phyloP scores from a whole-genome alignment of 73 alveolate species.

The Halteria grandinella region DNA sequence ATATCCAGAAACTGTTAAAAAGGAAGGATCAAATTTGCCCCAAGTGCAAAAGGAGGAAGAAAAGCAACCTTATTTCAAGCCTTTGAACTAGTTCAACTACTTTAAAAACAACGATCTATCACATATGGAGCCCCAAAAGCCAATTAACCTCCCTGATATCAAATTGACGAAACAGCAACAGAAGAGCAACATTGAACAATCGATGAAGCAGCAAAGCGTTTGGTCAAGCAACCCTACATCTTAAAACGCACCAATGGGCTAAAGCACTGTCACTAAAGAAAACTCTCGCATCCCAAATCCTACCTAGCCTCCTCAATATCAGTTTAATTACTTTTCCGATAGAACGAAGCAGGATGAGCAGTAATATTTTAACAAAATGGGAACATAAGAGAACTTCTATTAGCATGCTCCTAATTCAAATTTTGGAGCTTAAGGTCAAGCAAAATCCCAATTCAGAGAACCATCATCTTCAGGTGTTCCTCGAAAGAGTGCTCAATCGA shows the following conservation, averaged over 20 bases:
- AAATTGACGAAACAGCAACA: not conserved
- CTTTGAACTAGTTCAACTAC: not conserved
- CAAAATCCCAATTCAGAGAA: not conserved
- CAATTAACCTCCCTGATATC: slow-evolving; percentile 32
- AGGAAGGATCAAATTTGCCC: not conserved
- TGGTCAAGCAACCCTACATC: not conserved
- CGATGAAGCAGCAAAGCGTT: not conserved
- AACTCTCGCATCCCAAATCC: not conserved
- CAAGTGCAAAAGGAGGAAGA: not conserved
- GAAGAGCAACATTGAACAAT: not conserved
- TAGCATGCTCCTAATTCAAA: not conserved
- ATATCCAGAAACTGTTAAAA: not conserved
- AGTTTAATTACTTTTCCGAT: slow-evolving; percentile 30
- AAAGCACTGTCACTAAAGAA: not conserved
- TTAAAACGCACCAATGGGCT: not conserved
- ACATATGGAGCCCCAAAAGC: slow-evolving; percentile 22
- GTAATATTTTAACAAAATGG: no score
- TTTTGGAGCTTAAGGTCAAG: not conserved
- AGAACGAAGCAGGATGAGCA: not conserved
- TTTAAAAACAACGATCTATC: slow-evolving; percentile 31
- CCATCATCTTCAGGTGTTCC: not conserved
- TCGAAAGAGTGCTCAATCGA: not conserved
- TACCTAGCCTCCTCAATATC: not conserved
- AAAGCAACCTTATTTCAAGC: not conserved
- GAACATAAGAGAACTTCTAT: not conserved